phyloP scores from a whole-genome alignment of 2,329 filamentous ascomycete species.

The Zymoseptoria tritici region DNA sequence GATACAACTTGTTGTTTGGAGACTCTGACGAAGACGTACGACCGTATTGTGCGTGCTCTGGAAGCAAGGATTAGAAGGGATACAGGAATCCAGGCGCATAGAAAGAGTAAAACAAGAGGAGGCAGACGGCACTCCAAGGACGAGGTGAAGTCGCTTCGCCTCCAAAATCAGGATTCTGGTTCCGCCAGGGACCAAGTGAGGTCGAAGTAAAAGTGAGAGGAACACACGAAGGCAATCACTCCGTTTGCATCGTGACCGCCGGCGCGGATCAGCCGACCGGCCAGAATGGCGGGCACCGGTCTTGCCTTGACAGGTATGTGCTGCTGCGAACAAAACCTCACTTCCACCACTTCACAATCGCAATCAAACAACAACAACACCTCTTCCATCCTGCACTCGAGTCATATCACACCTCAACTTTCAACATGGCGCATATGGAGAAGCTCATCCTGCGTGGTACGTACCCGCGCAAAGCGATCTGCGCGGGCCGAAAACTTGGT shows the following conservation, averaged over 20 bases:
- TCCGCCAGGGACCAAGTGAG: not conserved
- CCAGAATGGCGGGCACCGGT: not conserved
- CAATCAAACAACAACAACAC: not conserved
- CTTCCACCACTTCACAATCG: not conserved
- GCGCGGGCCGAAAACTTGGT: not conserved
- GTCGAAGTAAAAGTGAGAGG: not conserved
- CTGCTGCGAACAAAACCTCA: not conserved
- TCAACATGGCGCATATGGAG: conserved; percentile 10
- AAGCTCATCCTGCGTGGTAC: conserved; percentile 21
- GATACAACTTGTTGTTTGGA: not conserved
- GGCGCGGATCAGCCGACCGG: not conserved
- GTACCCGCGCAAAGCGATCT: conserved; percentile 1
- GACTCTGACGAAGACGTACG: not conserved
- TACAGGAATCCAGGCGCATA: not conserved
- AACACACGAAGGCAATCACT: not conserved
- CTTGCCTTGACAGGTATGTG: not conserved
- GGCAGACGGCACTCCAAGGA: not conserved
- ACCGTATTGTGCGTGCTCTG: not conserved
- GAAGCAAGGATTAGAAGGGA: not conserved
- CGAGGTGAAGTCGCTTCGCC: not conserved
- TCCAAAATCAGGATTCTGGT: not conserved
- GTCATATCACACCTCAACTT: not conserved
- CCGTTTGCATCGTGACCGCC: not conserved
- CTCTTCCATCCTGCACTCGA: not conserved
- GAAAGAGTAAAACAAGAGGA: not conserved